These are phyloP conservation scores for Trichothecium sympodiale DNA, from an alignment of 2,329 filamentous ascomycete species.

Conservation along the genomic window DNA sequence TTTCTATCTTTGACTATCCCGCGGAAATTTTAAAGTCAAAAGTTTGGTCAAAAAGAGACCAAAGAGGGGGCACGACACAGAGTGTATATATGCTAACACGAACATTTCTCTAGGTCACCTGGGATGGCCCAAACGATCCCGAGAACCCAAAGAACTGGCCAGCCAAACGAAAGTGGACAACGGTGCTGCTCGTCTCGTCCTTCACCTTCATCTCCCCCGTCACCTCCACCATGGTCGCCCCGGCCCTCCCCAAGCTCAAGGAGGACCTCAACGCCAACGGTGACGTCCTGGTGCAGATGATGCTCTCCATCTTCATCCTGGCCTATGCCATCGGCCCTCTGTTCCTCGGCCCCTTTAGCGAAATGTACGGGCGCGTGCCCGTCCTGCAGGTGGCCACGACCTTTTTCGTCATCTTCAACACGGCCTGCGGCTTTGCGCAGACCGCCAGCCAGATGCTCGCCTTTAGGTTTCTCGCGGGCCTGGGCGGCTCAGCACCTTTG, in stretches of 20 bases:
- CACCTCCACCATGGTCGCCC: conserved; percentile 39
- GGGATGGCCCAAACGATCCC: conserved; percentile 32
- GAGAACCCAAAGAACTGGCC: conserved; percentile 36
- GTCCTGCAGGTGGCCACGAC: conserved; percentile 34
- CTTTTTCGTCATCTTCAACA: conserved; percentile 44
- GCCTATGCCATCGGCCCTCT: conserved; percentile 44
- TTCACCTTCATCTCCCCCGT: conserved; percentile 46
- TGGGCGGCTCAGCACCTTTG: conserved; percentile 33
- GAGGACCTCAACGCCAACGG: no score
- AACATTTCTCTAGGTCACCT: conserved; percentile 26
- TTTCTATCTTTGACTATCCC: no score
- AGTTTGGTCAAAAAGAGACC: no score
- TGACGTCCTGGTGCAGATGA: no score
- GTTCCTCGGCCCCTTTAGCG: conserved; percentile 38
- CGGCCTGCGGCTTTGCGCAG: conserved; percentile 37
- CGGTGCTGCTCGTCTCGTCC: conserved; percentile 22
- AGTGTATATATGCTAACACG: no score
- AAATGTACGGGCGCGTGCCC: conserved; percentile 35
- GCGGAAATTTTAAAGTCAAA: no score
- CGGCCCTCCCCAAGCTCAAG: no score
- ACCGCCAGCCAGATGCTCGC: conserved; percentile 32
- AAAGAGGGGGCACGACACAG: no score
- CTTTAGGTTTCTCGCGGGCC: conserved; percentile 37
- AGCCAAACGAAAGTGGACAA: conserved; percentile 19
- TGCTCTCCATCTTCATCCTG: conserved; percentile 50